Evolutionary conservation across 1,284 basidiomycete species (phyloP).

Genomic region (Abortiporus biennis): DNA sequence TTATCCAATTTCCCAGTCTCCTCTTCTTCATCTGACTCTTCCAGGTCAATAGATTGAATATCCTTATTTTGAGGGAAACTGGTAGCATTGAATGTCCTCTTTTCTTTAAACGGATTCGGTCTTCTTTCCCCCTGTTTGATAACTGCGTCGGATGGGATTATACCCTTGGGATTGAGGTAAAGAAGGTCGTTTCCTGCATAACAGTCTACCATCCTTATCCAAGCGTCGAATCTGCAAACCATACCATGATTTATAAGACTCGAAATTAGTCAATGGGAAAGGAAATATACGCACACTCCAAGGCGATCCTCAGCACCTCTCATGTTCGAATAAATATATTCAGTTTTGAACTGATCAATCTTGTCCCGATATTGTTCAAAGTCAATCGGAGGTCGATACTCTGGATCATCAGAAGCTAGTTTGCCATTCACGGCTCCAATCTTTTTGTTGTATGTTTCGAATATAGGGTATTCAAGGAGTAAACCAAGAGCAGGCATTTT

Average conservation of each 20-base stretch:
- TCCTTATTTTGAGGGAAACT: no score
- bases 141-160: constrained; percentile 64
- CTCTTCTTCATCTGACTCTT: not conserved
- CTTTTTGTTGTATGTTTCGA: constrained; percentile 72
- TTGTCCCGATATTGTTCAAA: constrained; percentile 59
- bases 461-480: constrained; percentile 90
- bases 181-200: constrained; percentile 67
- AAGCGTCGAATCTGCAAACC: constrained; percentile 60
- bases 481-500: constrained; percentile 96
- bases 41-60: not conserved
- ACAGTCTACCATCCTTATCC: constrained; percentile 63
- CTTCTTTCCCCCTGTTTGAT: constrained; percentile 56
- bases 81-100: no score
- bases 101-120: constrained; percentile 57
- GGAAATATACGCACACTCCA: constrained; percentile 60
- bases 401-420: constrained; percentile 40
- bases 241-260: not conserved
- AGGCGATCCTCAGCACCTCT: constrained; percentile 76
- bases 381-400: constrained; percentile 63
- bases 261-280: constrained; percentile 4
- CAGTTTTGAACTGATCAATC: constrained; percentile 79
- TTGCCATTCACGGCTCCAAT: constrained; percentile 59
- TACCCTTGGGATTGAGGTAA: constrained; percentile 67
- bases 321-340: constrained; percentile 81
- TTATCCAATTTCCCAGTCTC: constrained; percentile 1